Evolutionary conservation across 495 filamentous ascomycete species (phyloP), one percentile per base, ranked within the genome.

Genomic region (Daldinia vernicosa): DNA sequence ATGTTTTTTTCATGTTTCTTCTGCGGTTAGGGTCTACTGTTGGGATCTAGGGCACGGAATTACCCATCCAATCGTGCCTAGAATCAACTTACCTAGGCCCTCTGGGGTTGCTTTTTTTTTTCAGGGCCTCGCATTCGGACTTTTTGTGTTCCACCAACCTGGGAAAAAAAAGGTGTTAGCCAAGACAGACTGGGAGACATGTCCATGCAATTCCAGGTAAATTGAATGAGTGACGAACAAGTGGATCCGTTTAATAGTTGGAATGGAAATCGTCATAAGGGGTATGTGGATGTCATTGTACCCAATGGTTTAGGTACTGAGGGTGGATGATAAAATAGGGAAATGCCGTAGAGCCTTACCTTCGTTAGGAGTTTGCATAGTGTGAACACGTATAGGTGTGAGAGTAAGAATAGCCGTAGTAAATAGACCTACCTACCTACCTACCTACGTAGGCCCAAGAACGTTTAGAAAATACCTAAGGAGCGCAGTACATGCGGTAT

Each of bases 51-150:
- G 26, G 24, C 59, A 37, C 64, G 71, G 68, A 64, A 74, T 24
- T 64, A 64, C 37, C 71, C 71, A 67, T 30, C 71, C 64, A 67
- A 70, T 64, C 39, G 43, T 51, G 27, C 37, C 22, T 14, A 24
- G 26, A 43, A 22, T 52, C 19, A 11, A 59, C 28, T 52, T 52
- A 33, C 60, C 12, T 63, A 58, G 57, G 35, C 63, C 61, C 5
- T 54, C 62, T 40, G 24, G 57, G n/a, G 62, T 74, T 66, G 19
- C 58, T 74, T 70, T 70, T 72, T 63, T 40, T 28, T 14, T 37
- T 12, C 43, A 47, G 43, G 43, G 43, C 19, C 43, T 47, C 43
- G 43, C 43, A 47, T 24, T 47, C 43, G 43, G 43, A 67, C 54
- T 70, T 72, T 72, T 56, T 52, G 30, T 57, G 65, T 63, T 67